These are phyloP conservation scores for Barbarea vulgaris DNA, from an alignment of 345 rosid genomes.

Conservation along the genomic window DNA sequence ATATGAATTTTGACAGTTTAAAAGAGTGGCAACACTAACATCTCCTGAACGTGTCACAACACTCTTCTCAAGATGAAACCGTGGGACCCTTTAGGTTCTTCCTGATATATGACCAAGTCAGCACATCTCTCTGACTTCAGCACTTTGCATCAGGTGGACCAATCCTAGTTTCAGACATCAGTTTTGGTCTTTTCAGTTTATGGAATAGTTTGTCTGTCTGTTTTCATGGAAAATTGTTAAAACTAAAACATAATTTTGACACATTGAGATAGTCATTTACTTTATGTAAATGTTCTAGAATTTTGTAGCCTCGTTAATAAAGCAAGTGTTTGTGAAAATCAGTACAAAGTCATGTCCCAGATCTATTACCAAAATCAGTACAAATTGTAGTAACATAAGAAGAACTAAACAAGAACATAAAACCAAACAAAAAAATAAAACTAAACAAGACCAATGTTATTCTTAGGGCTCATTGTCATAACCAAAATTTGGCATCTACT, in stretches of 20 bases:
- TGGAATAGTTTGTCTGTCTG: not conserved
- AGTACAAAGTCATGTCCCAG: not conserved
- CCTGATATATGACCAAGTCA: conserved; percentile 12
- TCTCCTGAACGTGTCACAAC: conserved; percentile 54
- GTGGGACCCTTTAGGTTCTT: not conserved
- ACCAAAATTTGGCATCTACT: not conserved
- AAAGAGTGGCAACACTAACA: conserved; percentile 59
- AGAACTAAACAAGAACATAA: not conserved
- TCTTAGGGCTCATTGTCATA: not conserved
- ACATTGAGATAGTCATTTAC: not conserved
- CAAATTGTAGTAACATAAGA: not conserved
- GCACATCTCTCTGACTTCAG: conserved; percentile 25
- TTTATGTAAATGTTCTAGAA: not conserved
- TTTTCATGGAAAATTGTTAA: not conserved
- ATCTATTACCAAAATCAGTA: not conserved
- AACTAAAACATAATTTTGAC: not conserved
- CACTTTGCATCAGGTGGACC: conserved; percentile 18
- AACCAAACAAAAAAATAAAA: not conserved
- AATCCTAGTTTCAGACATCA: conserved; percentile 23
- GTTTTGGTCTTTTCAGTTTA: not conserved
- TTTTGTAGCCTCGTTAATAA: not conserved
- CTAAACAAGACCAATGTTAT: not conserved
- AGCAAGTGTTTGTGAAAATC: conserved; percentile 2
- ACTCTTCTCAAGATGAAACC: conserved; percentile 56
- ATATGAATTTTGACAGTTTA: conserved; percentile 55